phyloP scores from a whole-genome alignment of 2,329 filamentous ascomycete species.

The Dactylellina leptospora region DNA sequence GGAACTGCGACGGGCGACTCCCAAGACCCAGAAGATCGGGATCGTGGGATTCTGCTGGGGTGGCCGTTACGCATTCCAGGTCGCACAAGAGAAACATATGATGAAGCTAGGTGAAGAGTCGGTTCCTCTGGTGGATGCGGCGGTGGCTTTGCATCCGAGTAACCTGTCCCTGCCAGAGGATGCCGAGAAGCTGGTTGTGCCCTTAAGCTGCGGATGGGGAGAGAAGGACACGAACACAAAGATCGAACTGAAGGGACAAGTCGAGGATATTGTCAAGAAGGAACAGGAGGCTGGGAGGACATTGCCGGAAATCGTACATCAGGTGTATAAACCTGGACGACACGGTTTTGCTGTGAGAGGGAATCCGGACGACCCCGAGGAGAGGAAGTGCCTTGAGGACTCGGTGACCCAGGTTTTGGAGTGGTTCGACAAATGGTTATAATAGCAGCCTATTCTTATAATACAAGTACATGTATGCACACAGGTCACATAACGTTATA shows the following conservation, averaged over 20 bases:
- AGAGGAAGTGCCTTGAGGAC: slow-evolving; percentile 59
- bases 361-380: slow-evolving; percentile 60
- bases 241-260: slow-evolving; percentile 58
- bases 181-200: slow-evolving; percentile 58
- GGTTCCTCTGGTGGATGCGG: slow-evolving; percentile 60
- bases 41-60: no score
- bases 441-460: no score
- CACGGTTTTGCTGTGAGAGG: slow-evolving; percentile 61
- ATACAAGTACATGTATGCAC: not conserved
- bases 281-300: slow-evolving; percentile 55
- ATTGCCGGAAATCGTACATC: slow-evolving; percentile 58
- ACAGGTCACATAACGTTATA: no score
- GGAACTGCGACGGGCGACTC: no score
- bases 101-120: slow-evolving; percentile 59
- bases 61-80: slow-evolving; percentile 59
- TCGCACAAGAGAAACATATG: slow-evolving; percentile 58
- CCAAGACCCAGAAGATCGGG: no score
- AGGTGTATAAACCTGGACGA: slow-evolving; percentile 59
- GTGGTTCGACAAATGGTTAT: slow-evolving; percentile 60
- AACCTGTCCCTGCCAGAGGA: slow-evolving; percentile 60
- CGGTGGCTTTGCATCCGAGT: slow-evolving; percentile 60
- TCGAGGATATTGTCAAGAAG: slow-evolving; percentile 58
- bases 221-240: slow-evolving; percentile 57
- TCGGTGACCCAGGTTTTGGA: slow-evolving; percentile 58
- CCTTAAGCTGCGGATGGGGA: slow-evolving; percentile 59